These are phyloP conservation scores for Aspergillus conjunctus DNA, from an alignment of 495 filamentous ascomycete species.

Conservation along the genomic window DNA sequence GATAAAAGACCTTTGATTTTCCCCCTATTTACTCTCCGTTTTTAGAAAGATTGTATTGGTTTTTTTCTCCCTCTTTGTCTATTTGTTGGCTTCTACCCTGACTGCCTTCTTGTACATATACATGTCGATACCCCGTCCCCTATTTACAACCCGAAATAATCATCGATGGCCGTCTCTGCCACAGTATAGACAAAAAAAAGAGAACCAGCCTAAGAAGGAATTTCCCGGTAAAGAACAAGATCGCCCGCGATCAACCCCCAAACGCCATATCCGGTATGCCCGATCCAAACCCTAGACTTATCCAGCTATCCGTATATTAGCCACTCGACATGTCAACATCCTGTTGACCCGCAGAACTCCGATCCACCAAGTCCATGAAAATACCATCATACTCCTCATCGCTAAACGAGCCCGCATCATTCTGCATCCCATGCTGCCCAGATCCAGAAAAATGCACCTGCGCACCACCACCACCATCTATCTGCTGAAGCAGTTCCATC, in stretches of 20 bases:
- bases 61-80: background rate
- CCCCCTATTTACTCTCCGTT: background rate
- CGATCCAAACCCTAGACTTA: background rate
- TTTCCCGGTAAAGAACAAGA: background rate
- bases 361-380: constrained; percentile 45
- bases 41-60: background rate
- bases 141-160: constrained; percentile 11
- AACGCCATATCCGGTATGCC: constrained; percentile 7
- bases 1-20: background rate
- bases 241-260: constrained; percentile 6
- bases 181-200: constrained; percentile 3
- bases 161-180: background rate
- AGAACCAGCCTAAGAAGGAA: background rate
- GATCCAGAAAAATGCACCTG: constrained; percentile 8
- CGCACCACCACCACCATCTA: constrained; percentile 11
- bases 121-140: constrained; percentile 17
- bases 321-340: constrained; percentile 46
- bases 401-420: constrained; percentile 38
- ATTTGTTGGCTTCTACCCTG: constrained; percentile 1
- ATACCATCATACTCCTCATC: constrained; percentile 61
- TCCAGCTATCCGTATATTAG: background rate
- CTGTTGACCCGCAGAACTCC: constrained; percentile 25
- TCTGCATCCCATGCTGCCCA: background rate
- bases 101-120: constrained; percentile 18
- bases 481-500: constrained; percentile 24